Base-by-base conservation (phyloP, 306 rosid genomes). In the Hippophae tibetana region DNA sequence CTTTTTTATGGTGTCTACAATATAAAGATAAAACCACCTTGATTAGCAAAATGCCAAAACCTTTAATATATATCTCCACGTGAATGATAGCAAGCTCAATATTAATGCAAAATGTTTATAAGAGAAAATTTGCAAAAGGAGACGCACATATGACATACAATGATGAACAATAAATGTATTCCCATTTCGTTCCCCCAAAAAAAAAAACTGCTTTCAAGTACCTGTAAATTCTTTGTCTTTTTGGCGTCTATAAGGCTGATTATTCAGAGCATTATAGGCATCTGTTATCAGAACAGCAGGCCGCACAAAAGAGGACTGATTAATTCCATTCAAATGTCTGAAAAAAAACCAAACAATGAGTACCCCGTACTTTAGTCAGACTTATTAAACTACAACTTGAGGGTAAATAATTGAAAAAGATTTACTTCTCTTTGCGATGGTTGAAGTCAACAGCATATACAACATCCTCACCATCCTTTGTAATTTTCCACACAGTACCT, bases 241-340 rank as follows among this genome's bases (percentile, higher is more conserved):
- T 72, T 85, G 95, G 47, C 96, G 93, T 70, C 96, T 85, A 55
- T 85, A 85, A 49, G 99, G 86, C 81, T 92, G 95, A 79, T 92
- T 92, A 67, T 88, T 92, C 78, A 92, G 63, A 82, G 99, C 99
- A 72, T 92, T 92, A 74, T 85, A 92, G 13, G 99, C 96, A 85
- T 92, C 99, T 7, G 99, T 92, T 67, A 92, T 92, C 46, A 92
- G 77, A 69, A 92, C 96, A 66, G 99, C 99, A 46, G 96, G 96
- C 44, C 96, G 86, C 65, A 88, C 93, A 72, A 78, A 85, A 64
- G 95, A 78, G 65, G 90, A 78, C 54, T 84, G 86, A 78, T 72
- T 85, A 64, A 89, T 92, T 76, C 96, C 96, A 62, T 87, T 92
- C 75, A 92, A 78, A 88, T 92, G 99, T 89, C 99, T 88, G 76